Base-by-base conservation (phyloP, 257 asterid species). In the Solanum pimpinellifolium region DNA sequence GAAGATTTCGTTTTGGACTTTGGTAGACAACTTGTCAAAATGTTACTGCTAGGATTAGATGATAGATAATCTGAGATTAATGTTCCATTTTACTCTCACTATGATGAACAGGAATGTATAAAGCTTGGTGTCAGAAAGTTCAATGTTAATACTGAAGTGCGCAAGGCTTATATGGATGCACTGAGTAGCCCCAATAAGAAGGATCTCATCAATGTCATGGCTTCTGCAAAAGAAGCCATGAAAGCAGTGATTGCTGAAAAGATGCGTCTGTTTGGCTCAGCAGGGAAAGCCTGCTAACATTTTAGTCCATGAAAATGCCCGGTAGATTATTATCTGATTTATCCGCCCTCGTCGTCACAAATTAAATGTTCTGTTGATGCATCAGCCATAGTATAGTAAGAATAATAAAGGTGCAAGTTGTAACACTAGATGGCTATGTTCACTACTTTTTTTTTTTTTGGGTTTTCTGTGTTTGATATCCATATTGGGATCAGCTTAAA, bases 121-220 rank as follows among this genome's bases (percentile, higher is more conserved):
- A 92, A 90, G 88, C 91, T 80, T 23, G 98, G 99, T 7, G 98
- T 95, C 62, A 89, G 97, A 88, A 97, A 97, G 93, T 97, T 97
- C 92, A 97, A 97, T 18, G 99, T 97, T 81, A 97, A 97, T 90
- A 95, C 99, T 1, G 98, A 97, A 93, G 96, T 97, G 49, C 93
- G 99, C 9, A 93, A 94, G 91, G 99, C 98, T 25, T 97, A 97
- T 88, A 83, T 94, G 94, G 93, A 93, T 80, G 91, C 98, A 11
- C 82, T 97, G 60, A 88, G 83, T 76, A 85, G 88, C 91, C 29
- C 89, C 16, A 91, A 12, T 11, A 39, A 90, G 83, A 94, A 94
- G 87, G 99, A 97, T 86, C 95, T 97, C 74, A 86, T 95, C 85
- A 90, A 92, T 76, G 92, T 93, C 85, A 97, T 97, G 97, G 86